Percentiles rank a stretch among this genome's conserved stretches.
Evolutionary conservation across 306 rosid species (phyloP).

Genomic region (Inga oerstediana): DNA sequence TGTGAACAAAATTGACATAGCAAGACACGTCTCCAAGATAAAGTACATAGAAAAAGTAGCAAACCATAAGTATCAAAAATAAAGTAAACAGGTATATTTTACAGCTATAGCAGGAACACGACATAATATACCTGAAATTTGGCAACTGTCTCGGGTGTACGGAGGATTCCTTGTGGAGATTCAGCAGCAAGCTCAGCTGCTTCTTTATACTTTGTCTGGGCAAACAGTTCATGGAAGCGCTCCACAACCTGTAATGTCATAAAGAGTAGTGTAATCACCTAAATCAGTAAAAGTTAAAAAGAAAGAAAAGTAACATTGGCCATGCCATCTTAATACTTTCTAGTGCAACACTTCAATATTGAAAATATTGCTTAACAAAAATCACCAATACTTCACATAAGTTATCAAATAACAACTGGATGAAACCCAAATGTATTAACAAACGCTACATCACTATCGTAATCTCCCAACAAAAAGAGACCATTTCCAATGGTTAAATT

Average conservation of each 20-base stretch:
- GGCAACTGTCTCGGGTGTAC: constrained; percentile 98
- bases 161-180: constrained; percentile 98
- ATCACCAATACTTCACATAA: constrained; percentile 11
- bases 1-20: background rate
- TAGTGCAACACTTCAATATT: background rate
- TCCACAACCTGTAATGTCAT: constrained; percentile 82
- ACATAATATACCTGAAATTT: constrained; percentile 83
- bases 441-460: background rate
- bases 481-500: constrained; percentile 11
- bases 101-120: background rate
- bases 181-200: constrained; percentile 99
- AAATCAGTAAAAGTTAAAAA: background rate
- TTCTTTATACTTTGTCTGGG: constrained; percentile 98
- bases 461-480: constrained; percentile 15
- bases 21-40: background rate
- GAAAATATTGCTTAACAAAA: background rate
- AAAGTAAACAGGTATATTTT: background rate
- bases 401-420: constrained; percentile 12
- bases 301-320: background rate
- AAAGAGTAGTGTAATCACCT: background rate
- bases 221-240: constrained; percentile 96
- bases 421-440: constrained; percentile 19
- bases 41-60: background rate
- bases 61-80: constrained; percentile 1
- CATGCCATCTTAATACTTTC: constrained; percentile 2